These are phyloP conservation scores for Avena insularis DNA, from an alignment of 176 grass and related monocot genomes.

Conservation along the genomic window DNA sequence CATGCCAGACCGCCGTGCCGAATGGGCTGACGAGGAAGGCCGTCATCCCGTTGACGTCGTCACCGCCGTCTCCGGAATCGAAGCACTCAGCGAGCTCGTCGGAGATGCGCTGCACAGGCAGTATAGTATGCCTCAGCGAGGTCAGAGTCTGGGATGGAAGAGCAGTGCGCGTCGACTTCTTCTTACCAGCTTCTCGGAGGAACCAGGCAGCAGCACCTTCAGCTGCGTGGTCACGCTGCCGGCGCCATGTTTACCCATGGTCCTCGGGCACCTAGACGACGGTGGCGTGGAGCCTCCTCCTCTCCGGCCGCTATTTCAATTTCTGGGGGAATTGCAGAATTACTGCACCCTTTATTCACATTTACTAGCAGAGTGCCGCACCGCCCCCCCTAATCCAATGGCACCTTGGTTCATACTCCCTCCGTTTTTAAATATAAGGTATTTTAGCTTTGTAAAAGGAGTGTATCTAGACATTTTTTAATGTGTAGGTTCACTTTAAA, in stretches of 20 bases:
- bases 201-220: conserved; percentile 8
- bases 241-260: neutral
- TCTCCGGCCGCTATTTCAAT: no score
- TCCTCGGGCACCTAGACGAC: neutral
- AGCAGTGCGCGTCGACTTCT: neutral
- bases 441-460: no score
- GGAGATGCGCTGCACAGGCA: conserved; percentile 26
- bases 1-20: conserved; percentile 27
- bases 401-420: no score
- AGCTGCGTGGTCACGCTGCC: neutral
- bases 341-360: no score
- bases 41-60: neutral
- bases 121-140: neutral
- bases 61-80: neutral
- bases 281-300: neutral
- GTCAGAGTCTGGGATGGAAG: neutral
- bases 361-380: no score
- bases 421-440: no score
- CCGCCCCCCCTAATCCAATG: no score
- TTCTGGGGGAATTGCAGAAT: no score
- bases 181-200: conserved; percentile 5
- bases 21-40: conserved; percentile 35
- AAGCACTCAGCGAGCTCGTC: conserved; percentile 34
- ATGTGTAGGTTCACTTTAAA: no score
- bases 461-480: no score